These are phyloP conservation scores for Aspergillus tubingensis DNA, from an alignment of 2,329 filamentous ascomycete species.

Conservation along the genomic window DNA sequence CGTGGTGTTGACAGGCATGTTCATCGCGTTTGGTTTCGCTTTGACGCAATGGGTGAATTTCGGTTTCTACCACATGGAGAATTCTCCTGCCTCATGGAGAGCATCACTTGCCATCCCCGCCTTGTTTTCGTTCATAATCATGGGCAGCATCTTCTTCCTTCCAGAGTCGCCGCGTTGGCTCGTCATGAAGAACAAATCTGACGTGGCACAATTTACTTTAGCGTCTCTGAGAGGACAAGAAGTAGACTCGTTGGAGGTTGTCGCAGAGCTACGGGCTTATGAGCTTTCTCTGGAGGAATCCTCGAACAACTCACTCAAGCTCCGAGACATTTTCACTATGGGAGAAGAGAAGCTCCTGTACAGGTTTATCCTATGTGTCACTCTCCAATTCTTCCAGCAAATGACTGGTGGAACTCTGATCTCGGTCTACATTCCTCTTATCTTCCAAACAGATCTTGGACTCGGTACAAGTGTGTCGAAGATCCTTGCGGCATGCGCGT, in stretches of 20 bases:
- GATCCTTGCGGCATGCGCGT: constrained; percentile 17
- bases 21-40: constrained; percentile 46
- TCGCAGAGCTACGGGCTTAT: constrained; percentile 51
- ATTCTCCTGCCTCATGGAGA: constrained; percentile 38
- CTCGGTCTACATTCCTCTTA: constrained; percentile 43
- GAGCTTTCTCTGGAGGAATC: constrained; percentile 46
- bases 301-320: constrained; percentile 43
- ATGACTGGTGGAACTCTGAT: constrained; percentile 35
- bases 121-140: constrained; percentile 31
- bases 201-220: constrained; percentile 27
- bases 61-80: constrained; percentile 35
- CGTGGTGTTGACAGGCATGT: constrained; percentile 39
- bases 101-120: constrained; percentile 41
- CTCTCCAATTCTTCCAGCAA: constrained; percentile 53
- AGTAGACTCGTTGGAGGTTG: constrained; percentile 39
- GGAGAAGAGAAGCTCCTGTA: constrained; percentile 52
- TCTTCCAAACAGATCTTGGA: constrained; percentile 19
- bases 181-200: constrained; percentile 25
- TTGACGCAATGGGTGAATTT: constrained; percentile 51
- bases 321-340: constrained; percentile 56
- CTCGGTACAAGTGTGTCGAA: constrained; percentile 11
- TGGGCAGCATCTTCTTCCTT: constrained; percentile 31
- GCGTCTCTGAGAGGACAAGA: constrained; percentile 16
- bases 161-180: constrained; percentile 43
- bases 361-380: constrained; percentile 49